These are phyloP conservation scores for Marasmius oreades DNA, from an alignment of 1,284 basidiomycete species.

Conservation along the genomic window DNA sequence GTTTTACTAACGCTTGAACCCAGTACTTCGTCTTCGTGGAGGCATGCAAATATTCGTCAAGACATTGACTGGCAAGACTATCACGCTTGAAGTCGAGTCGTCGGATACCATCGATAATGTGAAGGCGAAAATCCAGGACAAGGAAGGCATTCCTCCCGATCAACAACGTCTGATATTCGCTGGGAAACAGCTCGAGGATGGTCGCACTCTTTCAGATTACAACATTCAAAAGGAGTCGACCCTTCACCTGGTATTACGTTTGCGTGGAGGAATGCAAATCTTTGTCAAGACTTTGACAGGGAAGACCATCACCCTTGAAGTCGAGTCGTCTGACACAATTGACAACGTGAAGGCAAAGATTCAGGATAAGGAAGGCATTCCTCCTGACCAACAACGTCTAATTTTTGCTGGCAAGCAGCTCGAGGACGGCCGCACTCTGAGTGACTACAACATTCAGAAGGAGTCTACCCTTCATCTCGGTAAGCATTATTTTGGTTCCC, in stretches of 20 bases:
- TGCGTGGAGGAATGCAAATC: conserved; percentile 68
- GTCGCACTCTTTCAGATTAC: conserved; percentile 64
- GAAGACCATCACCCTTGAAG: conserved; percentile 40
- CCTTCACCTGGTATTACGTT: conserved; percentile 53
- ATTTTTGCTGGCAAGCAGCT: conserved; percentile 69
- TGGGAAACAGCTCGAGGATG: conserved; percentile 73
- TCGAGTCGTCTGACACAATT: conserved; percentile 37
- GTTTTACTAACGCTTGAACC: conserved; percentile 21
- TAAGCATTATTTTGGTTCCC: conserved; percentile 17
- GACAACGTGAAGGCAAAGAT: conserved; percentile 39
- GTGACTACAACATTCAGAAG: conserved; percentile 71
- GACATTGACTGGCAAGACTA: conserved; percentile 59
- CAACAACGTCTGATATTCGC: conserved; percentile 76
- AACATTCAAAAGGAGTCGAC: conserved; percentile 58
- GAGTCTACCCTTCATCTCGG: conserved; percentile 65
- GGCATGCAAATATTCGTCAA: conserved; percentile 48
- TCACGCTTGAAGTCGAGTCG: conserved; percentile 58
- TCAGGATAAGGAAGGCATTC: conserved; percentile 43
- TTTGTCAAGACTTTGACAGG: conserved; percentile 64
- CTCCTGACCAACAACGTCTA: conserved; percentile 63
- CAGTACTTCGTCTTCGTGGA: conserved; percentile 28
- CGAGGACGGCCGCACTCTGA: conserved; percentile 61
- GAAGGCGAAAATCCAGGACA: conserved; percentile 51
- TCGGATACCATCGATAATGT: conserved; percentile 58
- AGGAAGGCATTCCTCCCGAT: conserved; percentile 66